A percentile compares a stretch with the other conserved stretches of the same genome.
Conservation (phyloP, 768 basidiomycete species). For the Lactifluus subvellereus region DNA sequence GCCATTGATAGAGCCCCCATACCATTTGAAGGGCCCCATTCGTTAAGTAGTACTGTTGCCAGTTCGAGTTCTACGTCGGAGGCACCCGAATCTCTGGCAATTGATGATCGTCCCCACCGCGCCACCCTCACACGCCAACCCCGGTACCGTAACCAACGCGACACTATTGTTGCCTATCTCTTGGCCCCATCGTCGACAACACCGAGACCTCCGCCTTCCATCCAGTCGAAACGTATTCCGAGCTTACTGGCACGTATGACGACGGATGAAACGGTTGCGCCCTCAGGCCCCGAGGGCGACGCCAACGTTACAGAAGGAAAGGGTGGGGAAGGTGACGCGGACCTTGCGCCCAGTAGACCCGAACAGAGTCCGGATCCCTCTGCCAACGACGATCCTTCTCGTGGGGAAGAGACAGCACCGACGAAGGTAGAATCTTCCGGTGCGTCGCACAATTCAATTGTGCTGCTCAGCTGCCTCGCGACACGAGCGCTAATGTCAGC, state of each 20-base stretch:
- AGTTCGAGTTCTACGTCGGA: not conserved
- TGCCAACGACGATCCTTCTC: constrained; percentile 13
- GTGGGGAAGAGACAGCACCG: not conserved
- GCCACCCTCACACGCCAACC: constrained; percentile 24
- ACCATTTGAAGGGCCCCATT: not conserved
- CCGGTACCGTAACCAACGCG: constrained; percentile 40
- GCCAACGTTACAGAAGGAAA: not conserved
- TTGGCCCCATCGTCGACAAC: constrained; percentile 11
- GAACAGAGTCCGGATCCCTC: constrained; percentile 1
- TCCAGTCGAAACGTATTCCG: not conserved
- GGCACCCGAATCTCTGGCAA: not conserved
- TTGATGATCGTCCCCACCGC: not conserved
- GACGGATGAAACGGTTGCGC: not conserved
- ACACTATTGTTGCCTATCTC: constrained; percentile 47
- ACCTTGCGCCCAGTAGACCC: not conserved
- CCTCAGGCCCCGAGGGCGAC: not conserved
- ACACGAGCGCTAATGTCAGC: constrained; percentile 10
- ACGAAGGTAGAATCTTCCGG: constrained; percentile 1
- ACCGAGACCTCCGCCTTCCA: constrained; percentile 2
- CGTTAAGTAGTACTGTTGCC: not conserved
- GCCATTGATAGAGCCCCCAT: not conserved
- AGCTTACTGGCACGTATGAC: not conserved
- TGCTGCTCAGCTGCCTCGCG: constrained; percentile 14
- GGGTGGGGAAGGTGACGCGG: not conserved
- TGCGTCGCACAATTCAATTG: constrained; percentile 10